Conservation (phyloP, 2,329 filamentous ascomycete genomes). For the Metarhizium humberi region DNA sequence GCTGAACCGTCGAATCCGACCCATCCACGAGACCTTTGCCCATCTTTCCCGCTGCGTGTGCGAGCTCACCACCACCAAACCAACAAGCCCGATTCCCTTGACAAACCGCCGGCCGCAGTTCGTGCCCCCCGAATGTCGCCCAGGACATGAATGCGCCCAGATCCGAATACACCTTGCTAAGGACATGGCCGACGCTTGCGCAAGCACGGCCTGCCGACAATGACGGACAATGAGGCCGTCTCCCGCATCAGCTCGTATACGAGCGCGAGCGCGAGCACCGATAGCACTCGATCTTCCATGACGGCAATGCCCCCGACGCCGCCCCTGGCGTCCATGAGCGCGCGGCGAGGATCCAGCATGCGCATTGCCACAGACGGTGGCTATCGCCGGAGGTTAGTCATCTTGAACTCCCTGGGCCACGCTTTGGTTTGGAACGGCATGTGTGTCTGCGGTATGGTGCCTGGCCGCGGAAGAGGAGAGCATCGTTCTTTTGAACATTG, state of each 20-base stretch:
- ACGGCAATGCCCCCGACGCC: constrained; percentile 45
- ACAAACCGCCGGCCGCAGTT: neutral
- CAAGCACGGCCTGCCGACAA: constrained; percentile 36
- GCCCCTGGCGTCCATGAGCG: constrained; percentile 19
- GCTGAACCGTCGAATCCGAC: neutral
- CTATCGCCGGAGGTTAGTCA: constrained; percentile 27
- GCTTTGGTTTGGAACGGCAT: no score
- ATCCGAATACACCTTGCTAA: constrained; percentile 11
- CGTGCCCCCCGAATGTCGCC: constrained; percentile 8
- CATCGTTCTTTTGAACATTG: no score
- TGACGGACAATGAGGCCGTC: constrained; percentile 57
- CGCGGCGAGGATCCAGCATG: constrained; percentile 15
- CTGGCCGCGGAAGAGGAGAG: no score
- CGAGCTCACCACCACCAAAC: neutral
- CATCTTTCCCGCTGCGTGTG: neutral
- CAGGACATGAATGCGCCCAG: constrained; percentile 23
- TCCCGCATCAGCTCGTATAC: constrained; percentile 45
- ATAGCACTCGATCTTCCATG: constrained; percentile 57
- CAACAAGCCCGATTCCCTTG: neutral
- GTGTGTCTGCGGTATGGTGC: no score
- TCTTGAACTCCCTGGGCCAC: neutral
- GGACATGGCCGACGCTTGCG: constrained; percentile 22
- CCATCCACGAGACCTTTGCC: neutral
- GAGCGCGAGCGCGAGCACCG: constrained; percentile 42
- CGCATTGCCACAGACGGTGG: constrained; percentile 30